Base-by-base conservation (phyloP, 2,329 filamentous ascomycete species). In the Fusarium musae region DNA sequence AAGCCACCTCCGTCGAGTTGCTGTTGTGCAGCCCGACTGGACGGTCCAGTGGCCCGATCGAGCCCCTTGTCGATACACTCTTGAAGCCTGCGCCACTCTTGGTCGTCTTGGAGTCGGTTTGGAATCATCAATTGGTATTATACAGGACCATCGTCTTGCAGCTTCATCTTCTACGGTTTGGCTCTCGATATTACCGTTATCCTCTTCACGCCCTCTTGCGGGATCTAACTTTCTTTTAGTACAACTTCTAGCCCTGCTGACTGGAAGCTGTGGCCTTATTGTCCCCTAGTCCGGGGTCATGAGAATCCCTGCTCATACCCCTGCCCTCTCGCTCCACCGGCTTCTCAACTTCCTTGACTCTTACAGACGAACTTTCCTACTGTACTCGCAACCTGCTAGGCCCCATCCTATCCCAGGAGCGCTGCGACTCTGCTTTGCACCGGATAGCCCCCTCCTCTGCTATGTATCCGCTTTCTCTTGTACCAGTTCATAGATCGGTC, bases 401-500 rank as follows among this genome's bases (percentile, higher is more conserved):
- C 56, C 66, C 66, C 73, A 66, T 69, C 61, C 60, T 62, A 70
- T 70, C 73, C 73, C 52, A 59, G 75, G 60, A 72, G 70, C 72
- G 63, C 69, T 73, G 70, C 76, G 72, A 73, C 77, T 78, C 77
- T 76, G 67, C 63, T 73, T 72, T 72, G 62, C 59, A 64, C 64
- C 62, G 63, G 69, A 71, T 61, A 66, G 40, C 59, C 72, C 71
- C 66, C 66, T 65, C 64, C 62, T 72, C 42, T 59, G 32, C 63
- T 40, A 44, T 68, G 60, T 68, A 72, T 69, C 66, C 71, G 53
- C 72, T 67, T 72, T 52, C 50, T 66, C 49, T 68, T 65, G 63
- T 63, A 74, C 71, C 69, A 75, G 72, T 74, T 75, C 70, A 74
- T 65, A 77, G 75, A 78, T 76, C 75, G 72, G 77, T 78, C 76